Percentiles rank a stretch among this genome's conserved stretches.
phyloP scores from a whole-genome alignment of 768 basidiomycete species.

The Tremella fuciformis region DNA sequence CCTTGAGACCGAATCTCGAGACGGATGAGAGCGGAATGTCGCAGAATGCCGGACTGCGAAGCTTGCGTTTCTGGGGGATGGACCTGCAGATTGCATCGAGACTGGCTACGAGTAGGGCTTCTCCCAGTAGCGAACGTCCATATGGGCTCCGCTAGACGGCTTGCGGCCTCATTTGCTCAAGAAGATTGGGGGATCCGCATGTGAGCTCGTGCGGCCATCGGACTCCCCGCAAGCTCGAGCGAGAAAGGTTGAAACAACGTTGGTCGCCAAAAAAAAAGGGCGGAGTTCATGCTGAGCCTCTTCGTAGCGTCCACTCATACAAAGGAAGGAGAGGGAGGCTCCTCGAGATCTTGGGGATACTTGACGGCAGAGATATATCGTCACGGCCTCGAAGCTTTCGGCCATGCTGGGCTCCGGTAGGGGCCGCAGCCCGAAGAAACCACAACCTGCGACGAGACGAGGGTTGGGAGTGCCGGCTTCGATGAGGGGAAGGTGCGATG shows the following conservation, averaged over 20 bases:
- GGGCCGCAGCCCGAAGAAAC: no score
- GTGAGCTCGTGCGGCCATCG: constrained; percentile 13
- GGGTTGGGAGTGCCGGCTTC: no score
- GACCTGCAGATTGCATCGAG: not conserved
- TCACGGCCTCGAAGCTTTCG: constrained; percentile 17
- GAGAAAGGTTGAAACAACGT: no score
- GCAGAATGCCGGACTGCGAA: constrained; percentile 15
- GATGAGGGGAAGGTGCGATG: no score
- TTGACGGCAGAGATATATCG: constrained; percentile 21
- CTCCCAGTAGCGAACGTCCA: not conserved
- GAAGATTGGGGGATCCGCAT: constrained; percentile 19
- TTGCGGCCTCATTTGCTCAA: constrained; percentile 13
- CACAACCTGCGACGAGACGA: no score
- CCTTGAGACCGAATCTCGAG: constrained; percentile 10
- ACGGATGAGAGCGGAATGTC: constrained; percentile 15
- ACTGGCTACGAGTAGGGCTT: not conserved
- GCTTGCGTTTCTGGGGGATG: constrained; percentile 9
- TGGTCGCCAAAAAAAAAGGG: no score
- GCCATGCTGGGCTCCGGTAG: no score
- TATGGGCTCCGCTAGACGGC: constrained; percentile 3
- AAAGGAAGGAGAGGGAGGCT: constrained; percentile 10
- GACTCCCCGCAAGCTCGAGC: no score
- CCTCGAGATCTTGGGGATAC: constrained; percentile 11
- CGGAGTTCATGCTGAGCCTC: constrained; percentile 5
- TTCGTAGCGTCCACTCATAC: constrained; percentile 15